Evolutionary conservation across 2,329 filamentous ascomycete genomes (phyloP).

Genomic region (Aaosphaeria arxii): DNA sequence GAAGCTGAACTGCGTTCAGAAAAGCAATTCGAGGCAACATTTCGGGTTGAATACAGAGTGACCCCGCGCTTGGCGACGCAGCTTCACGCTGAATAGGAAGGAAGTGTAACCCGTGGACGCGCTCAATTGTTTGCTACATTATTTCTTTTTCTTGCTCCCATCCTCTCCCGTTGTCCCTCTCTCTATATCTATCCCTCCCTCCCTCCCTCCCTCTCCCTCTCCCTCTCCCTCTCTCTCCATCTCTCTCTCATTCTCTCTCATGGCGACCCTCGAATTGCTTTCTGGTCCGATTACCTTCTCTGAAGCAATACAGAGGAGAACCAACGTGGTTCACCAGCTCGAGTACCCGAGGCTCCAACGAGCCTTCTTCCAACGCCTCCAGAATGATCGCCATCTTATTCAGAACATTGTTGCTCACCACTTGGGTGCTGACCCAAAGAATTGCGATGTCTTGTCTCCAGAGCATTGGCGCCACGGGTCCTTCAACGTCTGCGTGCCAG

Average conservation of each 20-base stretch:
- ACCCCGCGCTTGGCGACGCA: no score
- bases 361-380: background rate
- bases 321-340: background rate
- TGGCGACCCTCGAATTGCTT: background rate
- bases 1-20: no score
- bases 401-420: background rate
- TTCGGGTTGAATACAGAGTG: no score
- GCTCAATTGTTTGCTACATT: background rate
- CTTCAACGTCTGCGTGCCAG: background rate
- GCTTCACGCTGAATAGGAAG: no score
- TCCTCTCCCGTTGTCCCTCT: background rate
- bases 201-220: background rate
- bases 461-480: background rate
- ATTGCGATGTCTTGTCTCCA: background rate
- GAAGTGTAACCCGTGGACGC: background rate
- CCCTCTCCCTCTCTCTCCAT: background rate
- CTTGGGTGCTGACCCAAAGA: background rate
- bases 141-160: background rate
- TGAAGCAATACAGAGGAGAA: background rate
- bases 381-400: background rate
- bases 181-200: background rate
- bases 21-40: no score
- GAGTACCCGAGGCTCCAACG: background rate
- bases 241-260: background rate
- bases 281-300: background rate